These are phyloP conservation scores for Trichoderma sp. DNA, from an alignment of 2,329 filamentous ascomycete genomes.

Conservation along the genomic window DNA sequence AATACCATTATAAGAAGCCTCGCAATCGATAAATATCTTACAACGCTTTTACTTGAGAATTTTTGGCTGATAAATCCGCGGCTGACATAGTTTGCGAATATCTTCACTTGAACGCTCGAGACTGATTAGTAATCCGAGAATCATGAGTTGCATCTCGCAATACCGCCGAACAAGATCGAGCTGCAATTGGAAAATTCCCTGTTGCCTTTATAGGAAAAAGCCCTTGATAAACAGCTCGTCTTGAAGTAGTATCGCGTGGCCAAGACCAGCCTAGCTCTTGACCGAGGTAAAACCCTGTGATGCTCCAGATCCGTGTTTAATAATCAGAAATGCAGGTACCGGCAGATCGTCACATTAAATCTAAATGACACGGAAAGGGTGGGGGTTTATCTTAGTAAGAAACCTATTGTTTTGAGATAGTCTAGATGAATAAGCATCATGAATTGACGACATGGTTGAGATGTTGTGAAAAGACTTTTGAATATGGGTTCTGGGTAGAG, in stretches of 20 bases:
- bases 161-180: neutral
- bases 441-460: neutral
- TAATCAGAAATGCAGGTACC: conserved; percentile 13
- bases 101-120: neutral
- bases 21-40: neutral
- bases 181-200: neutral
- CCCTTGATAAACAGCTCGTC: neutral
- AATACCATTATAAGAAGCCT: neutral
- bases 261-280: neutral
- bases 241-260: neutral
- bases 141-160: neutral
- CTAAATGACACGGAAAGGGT: neutral
- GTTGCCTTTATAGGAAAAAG: neutral
- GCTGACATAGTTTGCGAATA: neutral
- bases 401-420: neutral
- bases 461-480: neutral
- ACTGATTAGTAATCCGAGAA: neutral
- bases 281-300: neutral
- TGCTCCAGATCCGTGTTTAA: neutral
- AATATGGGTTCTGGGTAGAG: neutral
- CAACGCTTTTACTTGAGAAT: neutral
- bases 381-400: neutral
- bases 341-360: neutral
- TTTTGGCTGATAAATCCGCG: neutral
- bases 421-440: conserved; percentile 8